phyloP scores from a whole-genome alignment of 2,329 filamentous ascomycete species.

The Lecanicillium sp. region DNA sequence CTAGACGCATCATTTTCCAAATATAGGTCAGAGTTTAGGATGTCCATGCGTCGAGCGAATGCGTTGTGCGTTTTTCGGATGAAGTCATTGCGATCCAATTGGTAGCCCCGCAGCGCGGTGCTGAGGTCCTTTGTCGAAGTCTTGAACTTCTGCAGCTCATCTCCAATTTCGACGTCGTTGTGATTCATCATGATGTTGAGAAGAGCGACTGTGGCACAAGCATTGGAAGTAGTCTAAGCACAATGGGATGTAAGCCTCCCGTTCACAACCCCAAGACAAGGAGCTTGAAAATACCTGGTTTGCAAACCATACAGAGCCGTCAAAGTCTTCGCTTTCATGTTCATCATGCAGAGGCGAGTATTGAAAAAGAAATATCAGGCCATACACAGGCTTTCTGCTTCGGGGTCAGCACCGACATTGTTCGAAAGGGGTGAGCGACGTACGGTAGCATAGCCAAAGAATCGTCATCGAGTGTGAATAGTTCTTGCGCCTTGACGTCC shows the following conservation, averaged over 20 bases:
- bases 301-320: constrained; percentile 76
- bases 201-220: constrained; percentile 86
- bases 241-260: constrained; percentile 7
- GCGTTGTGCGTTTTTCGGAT: constrained; percentile 83
- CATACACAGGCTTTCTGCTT: constrained; percentile 64
- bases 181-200: constrained; percentile 92
- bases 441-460: constrained; percentile 57
- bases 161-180: constrained; percentile 56
- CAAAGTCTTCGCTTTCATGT: constrained; percentile 46
- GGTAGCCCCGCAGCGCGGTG: constrained; percentile 67
- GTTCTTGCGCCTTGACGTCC: constrained; percentile 66
- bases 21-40: constrained; percentile 62
- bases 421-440: constrained; percentile 13
- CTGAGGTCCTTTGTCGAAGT: constrained; percentile 59
- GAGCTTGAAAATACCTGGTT: constrained; percentile 58
- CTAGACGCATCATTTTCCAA: constrained; percentile 48
- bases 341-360: constrained; percentile 49
- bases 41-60: constrained; percentile 72
- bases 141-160: constrained; percentile 66
- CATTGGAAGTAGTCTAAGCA: constrained; percentile 65
- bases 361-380: constrained; percentile 82
- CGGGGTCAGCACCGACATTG: constrained; percentile 7
- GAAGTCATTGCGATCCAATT: constrained; percentile 65
- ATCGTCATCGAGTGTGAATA: constrained; percentile 64
- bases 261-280: neutral